Base-by-base conservation (phyloP, 2,329 filamentous ascomycete genomes). In the Hypoxylon sp. region DNA sequence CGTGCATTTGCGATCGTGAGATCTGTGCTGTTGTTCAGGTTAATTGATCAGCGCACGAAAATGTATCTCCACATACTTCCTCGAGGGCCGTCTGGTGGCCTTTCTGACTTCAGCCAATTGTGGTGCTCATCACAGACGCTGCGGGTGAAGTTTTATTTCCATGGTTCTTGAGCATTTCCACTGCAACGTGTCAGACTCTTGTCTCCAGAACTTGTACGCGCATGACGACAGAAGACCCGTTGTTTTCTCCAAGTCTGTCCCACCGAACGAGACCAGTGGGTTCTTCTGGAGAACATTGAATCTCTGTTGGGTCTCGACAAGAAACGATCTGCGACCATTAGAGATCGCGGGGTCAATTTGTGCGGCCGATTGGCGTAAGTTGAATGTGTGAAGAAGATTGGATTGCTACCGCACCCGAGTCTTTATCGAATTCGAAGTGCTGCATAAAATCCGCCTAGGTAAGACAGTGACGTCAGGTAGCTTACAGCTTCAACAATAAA, bases 141-240 rank as follows among this genome's bases (percentile, higher is more conserved):
- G 61, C 61, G 55, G 55, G 36, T 32, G 23, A 59, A 51, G 17
- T 28, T 59, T 59, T 61, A 28, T 56, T 60, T 36, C 57, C 14
- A 50, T 50, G 34, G 53, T 49, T 65, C 60, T 57, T 25, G 49
- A 59, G 30, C 17, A 30, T 36, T 28, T 55, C 49, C 48, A 38
- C 43, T 63, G 59, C 55, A 19, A 68, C 62, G 61, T 65, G 68
- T 70, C 65, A 68, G 65, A 64, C 51, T 61, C 43, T 65, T 61
- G 14, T 68, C 58, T 59, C 65, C 61, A 65, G 50, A 58, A 30
- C 51, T 28, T 46, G 51, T 57, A 17, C 38, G 48, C 30, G 43
- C 19, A 66, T 71, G 66, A 71, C 66, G 68, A 71, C 57, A 67
- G 58, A 46, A 25, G 65, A 49, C 63, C 62, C 62, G 51, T 17